phyloP scores from a whole-genome alignment of 2,329 filamentous ascomycete species.

The Trichophyton rubrum region DNA sequence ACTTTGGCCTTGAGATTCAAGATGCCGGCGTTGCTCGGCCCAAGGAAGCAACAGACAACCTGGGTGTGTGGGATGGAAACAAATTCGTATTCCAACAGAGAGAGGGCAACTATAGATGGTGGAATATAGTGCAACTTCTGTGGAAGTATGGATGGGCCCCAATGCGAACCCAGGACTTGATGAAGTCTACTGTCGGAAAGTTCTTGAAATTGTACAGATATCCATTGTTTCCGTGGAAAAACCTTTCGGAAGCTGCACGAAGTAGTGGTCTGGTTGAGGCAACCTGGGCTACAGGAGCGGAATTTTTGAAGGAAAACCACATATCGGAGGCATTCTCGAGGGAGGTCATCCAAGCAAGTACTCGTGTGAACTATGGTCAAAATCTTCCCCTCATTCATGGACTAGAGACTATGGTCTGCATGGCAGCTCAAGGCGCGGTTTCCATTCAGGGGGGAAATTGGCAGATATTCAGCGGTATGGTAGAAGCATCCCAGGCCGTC shows the following conservation, averaged over 20 bases:
- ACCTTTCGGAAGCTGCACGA: slow-evolving; percentile 54
- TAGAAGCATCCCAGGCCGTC: slow-evolving; percentile 49
- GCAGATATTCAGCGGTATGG: slow-evolving; percentile 81
- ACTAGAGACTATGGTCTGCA: slow-evolving; percentile 79
- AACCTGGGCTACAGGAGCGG: slow-evolving; percentile 59
- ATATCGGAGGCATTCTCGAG: slow-evolving; percentile 56
- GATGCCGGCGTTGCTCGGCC: slow-evolving; percentile 38
- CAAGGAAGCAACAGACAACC: slow-evolving; percentile 35
- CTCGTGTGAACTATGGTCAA: slow-evolving; percentile 87
- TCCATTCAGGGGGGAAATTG: slow-evolving; percentile 78
- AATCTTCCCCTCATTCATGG: slow-evolving; percentile 81
- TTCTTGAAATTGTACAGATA: slow-evolving; percentile 71
- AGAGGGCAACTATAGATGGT: slow-evolving; percentile 54
- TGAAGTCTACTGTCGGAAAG: slow-evolving; percentile 55
- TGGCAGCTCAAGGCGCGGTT: slow-evolving; percentile 76
- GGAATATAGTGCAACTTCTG: slow-evolving; percentile 64
- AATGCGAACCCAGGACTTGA: slow-evolving; percentile 57
- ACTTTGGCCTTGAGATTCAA: slow-evolving; percentile 56
- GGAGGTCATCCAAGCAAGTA: slow-evolving; percentile 81
- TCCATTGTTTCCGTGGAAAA: slow-evolving; percentile 73
- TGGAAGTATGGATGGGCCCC: slow-evolving; percentile 80
- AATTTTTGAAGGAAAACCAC: slow-evolving; percentile 56
- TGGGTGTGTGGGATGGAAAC: slow-evolving; percentile 77
- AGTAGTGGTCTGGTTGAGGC: slow-evolving; percentile 54
- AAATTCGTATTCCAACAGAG: slow-evolving; percentile 57